phyloP scores from a whole-genome alignment of 768 basidiomycete species.

The Pleurotus cornucopiae region DNA sequence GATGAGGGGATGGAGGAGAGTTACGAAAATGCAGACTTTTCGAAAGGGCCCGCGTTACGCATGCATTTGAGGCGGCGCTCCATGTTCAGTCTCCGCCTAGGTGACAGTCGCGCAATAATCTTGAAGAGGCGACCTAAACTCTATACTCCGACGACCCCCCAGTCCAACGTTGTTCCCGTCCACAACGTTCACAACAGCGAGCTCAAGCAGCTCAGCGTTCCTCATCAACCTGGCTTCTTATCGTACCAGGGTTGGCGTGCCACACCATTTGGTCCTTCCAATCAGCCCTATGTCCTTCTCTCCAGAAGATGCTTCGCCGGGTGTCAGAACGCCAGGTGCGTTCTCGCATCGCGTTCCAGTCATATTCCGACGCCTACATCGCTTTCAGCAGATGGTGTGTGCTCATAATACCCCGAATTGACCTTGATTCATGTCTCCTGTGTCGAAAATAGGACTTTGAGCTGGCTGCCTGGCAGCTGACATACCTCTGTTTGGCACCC shows the following conservation, averaged over 20 bases:
- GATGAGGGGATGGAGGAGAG: constrained; percentile 14
- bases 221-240: constrained; percentile 13
- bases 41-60: constrained; percentile 12
- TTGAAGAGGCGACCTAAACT: background rate
- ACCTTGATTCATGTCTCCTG: background rate
- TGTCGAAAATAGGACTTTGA: constrained; percentile 77
- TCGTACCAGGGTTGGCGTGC: constrained; percentile 16
- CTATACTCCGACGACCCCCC: constrained; percentile 1
- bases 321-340: constrained; percentile 26
- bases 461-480: constrained; percentile 92
- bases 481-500: constrained; percentile 89
- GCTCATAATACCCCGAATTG: background rate
- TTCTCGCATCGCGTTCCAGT: constrained; percentile 63
- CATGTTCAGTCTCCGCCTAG: too few relatives aligned
- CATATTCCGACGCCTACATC: constrained; percentile 74
- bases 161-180: too few relatives aligned
- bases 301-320: constrained; percentile 33
- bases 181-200: background rate
- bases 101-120: too few relatives aligned
- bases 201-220: background rate
- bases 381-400: constrained; percentile 84
- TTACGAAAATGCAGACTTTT: too few relatives aligned
- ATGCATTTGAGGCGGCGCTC: background rate
- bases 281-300: constrained; percentile 23
- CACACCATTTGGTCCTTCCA: constrained; percentile 1